A percentile compares a stretch with the other conserved stretches of the same genome.
phyloP scores from a whole-genome alignment of 768 basidiomycete genomes.

The Lentinus tigrinus region DNA sequence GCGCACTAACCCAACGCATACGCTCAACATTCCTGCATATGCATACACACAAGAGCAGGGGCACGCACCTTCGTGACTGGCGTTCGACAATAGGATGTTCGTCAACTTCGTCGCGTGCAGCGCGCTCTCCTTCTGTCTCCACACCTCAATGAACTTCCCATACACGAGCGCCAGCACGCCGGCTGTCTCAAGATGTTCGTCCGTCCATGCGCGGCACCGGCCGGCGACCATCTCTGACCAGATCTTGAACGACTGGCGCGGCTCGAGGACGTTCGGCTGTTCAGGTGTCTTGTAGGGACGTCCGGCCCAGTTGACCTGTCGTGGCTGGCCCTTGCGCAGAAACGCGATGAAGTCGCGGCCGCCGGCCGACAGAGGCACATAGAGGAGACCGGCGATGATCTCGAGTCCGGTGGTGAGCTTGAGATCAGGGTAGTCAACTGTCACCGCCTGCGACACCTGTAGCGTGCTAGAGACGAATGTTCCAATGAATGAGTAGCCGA shows the following conservation, averaged over 20 bases:
- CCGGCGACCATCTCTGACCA: slow-evolving; percentile 78
- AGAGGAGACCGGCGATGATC: slow-evolving; percentile 70
- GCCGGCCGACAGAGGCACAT: slow-evolving; percentile 68
- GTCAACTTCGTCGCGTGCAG: slow-evolving; percentile 71
- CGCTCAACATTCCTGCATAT: not conserved
- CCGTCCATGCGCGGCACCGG: slow-evolving; percentile 69
- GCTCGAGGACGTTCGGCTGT: slow-evolving; percentile 51
- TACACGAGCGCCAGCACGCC: slow-evolving; percentile 78
- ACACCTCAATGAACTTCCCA: slow-evolving; percentile 84
- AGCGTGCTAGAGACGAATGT: slow-evolving; percentile 45
- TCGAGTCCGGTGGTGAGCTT: slow-evolving; percentile 57
- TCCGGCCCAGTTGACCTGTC: slow-evolving; percentile 79
- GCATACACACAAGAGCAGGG: not conserved
- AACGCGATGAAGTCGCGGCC: slow-evolving; percentile 84
- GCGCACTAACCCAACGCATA: slow-evolving; percentile 45
- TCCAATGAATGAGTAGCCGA: not conserved
- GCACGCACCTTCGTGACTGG: slow-evolving; percentile 70
- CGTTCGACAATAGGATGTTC: slow-evolving; percentile 73
- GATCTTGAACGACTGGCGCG: slow-evolving; percentile 74
- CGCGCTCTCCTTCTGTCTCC: slow-evolving; percentile 79
- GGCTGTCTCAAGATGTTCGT: slow-evolving; percentile 81
- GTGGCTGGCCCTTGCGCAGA: slow-evolving; percentile 69
- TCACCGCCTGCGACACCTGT: slow-evolving; percentile 68
- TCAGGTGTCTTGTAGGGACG: slow-evolving; percentile 54
- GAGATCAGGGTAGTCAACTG: slow-evolving; percentile 71